Conservation (phyloP, 352 stramenopile genomes). For the Discostella stelligera region DNA sequence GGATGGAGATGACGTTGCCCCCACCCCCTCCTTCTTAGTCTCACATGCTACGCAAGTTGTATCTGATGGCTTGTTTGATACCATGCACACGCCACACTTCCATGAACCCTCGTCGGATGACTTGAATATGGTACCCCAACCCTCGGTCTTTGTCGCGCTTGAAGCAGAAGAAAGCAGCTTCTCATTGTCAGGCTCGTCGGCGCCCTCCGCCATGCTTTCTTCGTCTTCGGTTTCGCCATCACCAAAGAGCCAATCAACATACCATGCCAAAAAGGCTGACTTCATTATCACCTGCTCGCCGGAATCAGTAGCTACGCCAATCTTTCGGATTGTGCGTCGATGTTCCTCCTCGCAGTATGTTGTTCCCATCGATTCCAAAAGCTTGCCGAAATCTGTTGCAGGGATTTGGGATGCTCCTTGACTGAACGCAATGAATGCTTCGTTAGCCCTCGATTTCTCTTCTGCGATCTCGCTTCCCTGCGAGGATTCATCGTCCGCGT, state of each 20-base stretch:
- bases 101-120: conserved; percentile 64
- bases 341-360: conserved; percentile 84
- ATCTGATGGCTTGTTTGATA: conserved; percentile 61
- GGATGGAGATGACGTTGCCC: conserved; percentile 13
- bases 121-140: conserved; percentile 69
- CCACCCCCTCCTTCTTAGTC: conserved; percentile 60
- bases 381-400: conserved; percentile 64
- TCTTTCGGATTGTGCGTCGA: conserved; percentile 68
- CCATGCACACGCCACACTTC: conserved; percentile 81
- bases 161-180: conserved; percentile 24
- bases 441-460: conserved; percentile 66
- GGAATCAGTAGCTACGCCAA: conserved; percentile 30
- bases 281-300: conserved; percentile 50
- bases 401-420: conserved; percentile 35
- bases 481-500: conserved; percentile 49
- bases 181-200: conserved; percentile 5
- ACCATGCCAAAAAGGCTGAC: conserved; percentile 80
- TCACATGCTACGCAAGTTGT: conserved; percentile 80
- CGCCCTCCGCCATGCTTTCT: conserved; percentile 8
- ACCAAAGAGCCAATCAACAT: conserved; percentile 82
- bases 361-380: conserved; percentile 80
- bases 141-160: conserved; percentile 19
- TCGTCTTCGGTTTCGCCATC: conserved; percentile 68
- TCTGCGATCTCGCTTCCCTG: conserved; percentile 71
- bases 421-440: conserved; percentile 59